Base-by-base conservation (phyloP, 2,329 filamentous ascomycete genomes). In the Fusarium oxysporum region DNA sequence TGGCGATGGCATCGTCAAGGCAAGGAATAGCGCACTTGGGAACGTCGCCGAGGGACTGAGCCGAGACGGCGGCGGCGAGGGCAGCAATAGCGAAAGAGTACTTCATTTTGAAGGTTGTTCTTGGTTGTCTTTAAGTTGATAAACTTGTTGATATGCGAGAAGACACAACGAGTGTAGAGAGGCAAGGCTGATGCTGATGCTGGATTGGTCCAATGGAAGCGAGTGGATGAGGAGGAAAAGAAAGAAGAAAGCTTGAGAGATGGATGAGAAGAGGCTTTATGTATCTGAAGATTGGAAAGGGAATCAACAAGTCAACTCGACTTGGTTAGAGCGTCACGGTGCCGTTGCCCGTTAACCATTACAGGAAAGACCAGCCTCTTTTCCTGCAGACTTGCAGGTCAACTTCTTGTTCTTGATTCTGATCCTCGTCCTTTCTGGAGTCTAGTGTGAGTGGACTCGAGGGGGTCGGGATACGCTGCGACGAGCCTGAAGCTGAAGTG, bases 1-100 rank as follows among this genome's bases (percentile, higher is more conserved):
- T 68, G 38, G 53, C 57, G 73, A 83, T 76, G 65, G 81, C 78
- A 6, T 76, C 62, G 72, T 78, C 72, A 40, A 85, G 77, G 78
- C 83, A 84, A 43, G 78, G 58, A n/a, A 79, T 47, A 40, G 83
- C 82, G 74, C 83, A 85, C 62, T 67, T 56, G 74, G 83, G 83
- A 62, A 84, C 78, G 67, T 82, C 81, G 47, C 32, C 51, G 57
- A 66, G 73, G 65, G 75, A 72, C 80, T 82, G 80, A 72, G 82
- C 83, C 60, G 73, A 71, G 48, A 75, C 82, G 60, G 79, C 71
- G 64, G 80, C 76, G 73, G 79, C 79, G 71, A 83, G 76, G 76
- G 78, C 75, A 62, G 82, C 57, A 70, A 80, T 75, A 65, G 78
- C 78, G 73, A 81, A 55, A 63, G 81, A 61, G 78, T 77, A 80